Evolutionary conservation across 73 alveolate species (phyloP).

Genomic region (Tetrahymena thermophila): DNA sequence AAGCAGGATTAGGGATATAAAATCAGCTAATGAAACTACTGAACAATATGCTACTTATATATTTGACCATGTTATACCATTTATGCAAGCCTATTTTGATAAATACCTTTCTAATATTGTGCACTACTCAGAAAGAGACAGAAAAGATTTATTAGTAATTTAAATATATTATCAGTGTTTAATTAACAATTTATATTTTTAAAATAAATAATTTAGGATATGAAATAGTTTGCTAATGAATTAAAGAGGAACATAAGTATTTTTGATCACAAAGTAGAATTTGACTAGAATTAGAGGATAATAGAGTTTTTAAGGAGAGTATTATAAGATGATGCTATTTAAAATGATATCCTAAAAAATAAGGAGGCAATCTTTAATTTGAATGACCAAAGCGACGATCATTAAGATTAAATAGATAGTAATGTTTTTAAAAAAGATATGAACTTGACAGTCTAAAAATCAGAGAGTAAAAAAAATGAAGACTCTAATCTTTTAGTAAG

Average conservation of each 20-base stretch:
- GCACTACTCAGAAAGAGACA: neutral
- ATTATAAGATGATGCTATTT: neutral
- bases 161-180: too few species aligned
- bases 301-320: neutral
- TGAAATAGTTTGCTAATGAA: neutral
- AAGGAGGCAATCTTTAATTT: neutral
- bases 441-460: neutral
- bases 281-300: neutral
- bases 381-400: neutral
- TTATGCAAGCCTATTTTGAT: neutral
- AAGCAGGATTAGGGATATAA: neutral
- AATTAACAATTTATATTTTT: neutral
- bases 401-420: neutral
- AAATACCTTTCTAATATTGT: neutral
- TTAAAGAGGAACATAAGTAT: neutral
- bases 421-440: neutral
- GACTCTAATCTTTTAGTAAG: neutral
- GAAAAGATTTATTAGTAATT: neutral
- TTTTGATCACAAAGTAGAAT: neutral
- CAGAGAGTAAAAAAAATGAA: neutral
- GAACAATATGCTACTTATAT: neutral
- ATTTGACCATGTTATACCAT: neutral
- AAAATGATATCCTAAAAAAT: neutral
- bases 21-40: neutral
- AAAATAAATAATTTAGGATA: neutral